phyloP scores from a whole-genome alignment of 106 monocot genomes.

The Posidonia australis region DNA sequence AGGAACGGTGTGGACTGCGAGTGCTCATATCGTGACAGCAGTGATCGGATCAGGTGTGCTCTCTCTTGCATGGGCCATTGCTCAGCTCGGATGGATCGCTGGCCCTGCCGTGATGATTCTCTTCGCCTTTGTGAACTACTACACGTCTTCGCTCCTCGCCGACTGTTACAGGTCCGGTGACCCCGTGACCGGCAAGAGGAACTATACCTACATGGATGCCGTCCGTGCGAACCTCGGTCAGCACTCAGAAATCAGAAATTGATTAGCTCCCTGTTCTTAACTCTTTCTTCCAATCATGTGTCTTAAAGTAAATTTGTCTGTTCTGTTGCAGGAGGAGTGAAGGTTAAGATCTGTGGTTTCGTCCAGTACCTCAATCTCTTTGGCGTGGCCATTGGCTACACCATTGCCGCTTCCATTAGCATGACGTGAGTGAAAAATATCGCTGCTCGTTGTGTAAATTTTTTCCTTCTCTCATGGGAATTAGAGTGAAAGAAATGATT shows the following conservation, averaged over 20 bases:
- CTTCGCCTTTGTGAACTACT: constrained; percentile 55
- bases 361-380: constrained; percentile 57
- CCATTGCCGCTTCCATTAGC: constrained; percentile 72
- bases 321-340: constrained; percentile 31
- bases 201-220: constrained; percentile 76
- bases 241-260: no score
- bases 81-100: constrained; percentile 69
- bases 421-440: constrained; percentile 48
- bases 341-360: constrained; percentile 50
- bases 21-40: constrained; percentile 60
- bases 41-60: constrained; percentile 21
- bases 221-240: constrained; percentile 65
- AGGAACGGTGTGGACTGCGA: constrained; percentile 59
- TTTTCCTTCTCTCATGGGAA: no score
- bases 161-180: constrained; percentile 60
- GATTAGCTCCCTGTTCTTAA: not conserved
- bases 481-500: no score
- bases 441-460: not conserved
- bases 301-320: not conserved
- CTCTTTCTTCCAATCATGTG: not conserved
- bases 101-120: constrained; percentile 62
- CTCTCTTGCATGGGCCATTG: constrained; percentile 50
- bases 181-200: constrained; percentile 46
- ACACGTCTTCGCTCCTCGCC: constrained; percentile 59
- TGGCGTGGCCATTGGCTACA: constrained; percentile 70